Base-by-base conservation (phyloP, 345 rosid genomes). In the Raphanus sativus region DNA sequence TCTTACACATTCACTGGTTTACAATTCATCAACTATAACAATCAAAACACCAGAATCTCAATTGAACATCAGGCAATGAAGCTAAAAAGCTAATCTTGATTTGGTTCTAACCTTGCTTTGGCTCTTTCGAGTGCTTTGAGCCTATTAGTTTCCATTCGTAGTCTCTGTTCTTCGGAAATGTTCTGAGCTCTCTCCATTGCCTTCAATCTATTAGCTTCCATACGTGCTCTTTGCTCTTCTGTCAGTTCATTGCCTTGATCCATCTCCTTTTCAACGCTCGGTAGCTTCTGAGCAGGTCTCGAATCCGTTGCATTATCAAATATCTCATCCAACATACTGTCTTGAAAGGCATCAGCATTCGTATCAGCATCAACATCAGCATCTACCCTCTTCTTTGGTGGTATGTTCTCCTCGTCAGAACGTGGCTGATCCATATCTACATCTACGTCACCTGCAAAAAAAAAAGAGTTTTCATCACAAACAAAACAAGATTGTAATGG, bases 61-160 rank as follows among this genome's bases (percentile, higher is more conserved):
- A 61, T 10, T 62, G 69, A 63, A 38, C 7, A 55, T 55, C 28
- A 17, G 17, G 77, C 52, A 29, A 11, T 65, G 24, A 2, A 10
- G 48, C 33, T 24, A 54, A 48, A 48, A 45, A 10, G 30, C 63
- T 78, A 78, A 4, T 60, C 61, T 79, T 79, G 74, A 56, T 25
- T 74, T 42, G 42, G 56, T 65, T 33, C 30, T 63, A 62, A 86
- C 81, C 61, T 90, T 90, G 87, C 85, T 33, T 90, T 93, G 70
- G 97, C 98, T 82, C 79, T 84, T 79, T 92, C 94, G 2, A 91
- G 75, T 54, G 99, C 98, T 80, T 87, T 95, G 75, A 87, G 68
- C 82, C 94, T 86, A 80, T 86, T 92, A 70, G 89, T 88, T 86
- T 91, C 97, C 89, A 92, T 95, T 1, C 99, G 96, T 75, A 87